Evolutionary conservation across 768 basidiomycete genomes (phyloP).

Genomic region (Trametes cingulata): DNA sequence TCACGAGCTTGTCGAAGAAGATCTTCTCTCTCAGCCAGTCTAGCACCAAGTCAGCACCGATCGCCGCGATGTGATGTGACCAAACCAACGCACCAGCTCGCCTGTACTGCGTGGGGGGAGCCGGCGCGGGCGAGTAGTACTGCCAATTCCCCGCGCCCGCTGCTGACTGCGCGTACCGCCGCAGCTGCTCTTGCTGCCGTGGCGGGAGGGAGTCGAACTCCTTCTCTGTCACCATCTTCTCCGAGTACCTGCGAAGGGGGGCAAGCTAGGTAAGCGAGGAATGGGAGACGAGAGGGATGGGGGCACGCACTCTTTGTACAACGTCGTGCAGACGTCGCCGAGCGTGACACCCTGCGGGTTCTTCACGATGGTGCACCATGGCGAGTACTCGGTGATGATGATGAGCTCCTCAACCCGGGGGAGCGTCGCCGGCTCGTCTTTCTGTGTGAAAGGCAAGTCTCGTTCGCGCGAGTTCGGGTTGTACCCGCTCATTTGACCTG

Average conservation of each 20-base stretch:
- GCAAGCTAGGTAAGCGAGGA: background rate
- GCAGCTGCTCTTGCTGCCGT: slow-evolving; percentile 72
- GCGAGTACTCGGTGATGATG: slow-evolving; percentile 49
- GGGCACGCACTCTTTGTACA: slow-evolving; percentile 72
- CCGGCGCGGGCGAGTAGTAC: slow-evolving; percentile 45
- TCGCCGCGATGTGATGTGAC: background rate
- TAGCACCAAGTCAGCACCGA: slow-evolving; percentile 27
- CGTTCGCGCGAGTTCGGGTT: slow-evolving; percentile 59
- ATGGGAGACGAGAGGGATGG: too few relatives aligned
- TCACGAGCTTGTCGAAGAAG: slow-evolving; percentile 65
- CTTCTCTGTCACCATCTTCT: slow-evolving; percentile 62
- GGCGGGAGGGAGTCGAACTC: slow-evolving; percentile 63
- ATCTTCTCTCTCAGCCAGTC: slow-evolving; percentile 78
- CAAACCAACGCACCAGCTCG: slow-evolving; percentile 56
- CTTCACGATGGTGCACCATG: slow-evolving; percentile 78
- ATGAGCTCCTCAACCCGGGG: slow-evolving; percentile 40
- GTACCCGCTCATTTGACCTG: slow-evolving; percentile 64
- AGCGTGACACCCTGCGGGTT: slow-evolving; percentile 76
- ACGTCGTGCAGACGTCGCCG: slow-evolving; percentile 66
- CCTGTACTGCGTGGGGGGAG: slow-evolving; percentile 50
- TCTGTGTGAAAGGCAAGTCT: slow-evolving; percentile 51
- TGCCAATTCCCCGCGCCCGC: slow-evolving; percentile 39
- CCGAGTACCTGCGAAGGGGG: slow-evolving; percentile 55
- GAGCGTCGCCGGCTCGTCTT: slow-evolving; percentile 41
- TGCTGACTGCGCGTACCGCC: slow-evolving; percentile 50